A percentile compares a stretch with the other conserved stretches of the same genome.
Evolutionary conservation across 2,329 filamentous ascomycete species (phyloP).

Genomic region (Colletotrichum cuscutae): DNA sequence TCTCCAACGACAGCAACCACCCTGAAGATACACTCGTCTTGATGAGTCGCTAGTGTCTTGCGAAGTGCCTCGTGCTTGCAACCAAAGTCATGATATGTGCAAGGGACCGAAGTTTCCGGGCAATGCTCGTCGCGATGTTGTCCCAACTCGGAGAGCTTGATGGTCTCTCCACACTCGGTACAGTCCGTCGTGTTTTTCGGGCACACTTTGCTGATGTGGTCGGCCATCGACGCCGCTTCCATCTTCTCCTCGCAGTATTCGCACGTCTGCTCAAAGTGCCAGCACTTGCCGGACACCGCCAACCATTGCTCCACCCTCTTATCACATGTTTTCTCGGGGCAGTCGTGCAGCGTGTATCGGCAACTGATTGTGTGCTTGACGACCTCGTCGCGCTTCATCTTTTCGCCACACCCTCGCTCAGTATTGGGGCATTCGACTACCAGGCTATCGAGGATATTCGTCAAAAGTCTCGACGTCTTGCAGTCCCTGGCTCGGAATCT

Average conservation of each 20-base stretch:
- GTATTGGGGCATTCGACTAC: constrained; percentile 68
- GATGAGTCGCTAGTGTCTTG: constrained; percentile 56
- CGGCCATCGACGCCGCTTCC: constrained; percentile 58
- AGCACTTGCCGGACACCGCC: constrained; percentile 50
- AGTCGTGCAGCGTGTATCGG: constrained; percentile 64
- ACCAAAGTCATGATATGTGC: constrained; percentile 60
- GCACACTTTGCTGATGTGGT: constrained; percentile 56
- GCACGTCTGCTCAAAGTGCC: constrained; percentile 63
- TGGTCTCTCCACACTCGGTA: constrained; percentile 56
- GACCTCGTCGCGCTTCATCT: constrained; percentile 63
- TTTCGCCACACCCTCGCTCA: constrained; percentile 59
- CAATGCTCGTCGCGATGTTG: constrained; percentile 60
- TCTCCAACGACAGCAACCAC: constrained; percentile 61
- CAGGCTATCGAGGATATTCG: constrained; percentile 70
- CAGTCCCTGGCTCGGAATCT: constrained; percentile 41
- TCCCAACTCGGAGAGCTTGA: constrained; percentile 56
- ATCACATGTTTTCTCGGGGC: constrained; percentile 62
- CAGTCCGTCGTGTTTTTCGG: constrained; percentile 60
- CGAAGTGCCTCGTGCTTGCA: constrained; percentile 55
- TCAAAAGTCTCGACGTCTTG: constrained; percentile 57
- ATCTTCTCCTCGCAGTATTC: constrained; percentile 62
- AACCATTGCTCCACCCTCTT: constrained; percentile 63
- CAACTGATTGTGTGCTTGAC: constrained; percentile 68
- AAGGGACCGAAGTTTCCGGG: constrained; percentile 49
- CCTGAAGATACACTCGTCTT: constrained; percentile 61